Percentiles rank a stretch among this genome's conserved stretches.
These are phyloP conservation scores for Fusarium sp. DNA, from an alignment of 2,329 filamentous ascomycete genomes.

Conservation along the genomic window DNA sequence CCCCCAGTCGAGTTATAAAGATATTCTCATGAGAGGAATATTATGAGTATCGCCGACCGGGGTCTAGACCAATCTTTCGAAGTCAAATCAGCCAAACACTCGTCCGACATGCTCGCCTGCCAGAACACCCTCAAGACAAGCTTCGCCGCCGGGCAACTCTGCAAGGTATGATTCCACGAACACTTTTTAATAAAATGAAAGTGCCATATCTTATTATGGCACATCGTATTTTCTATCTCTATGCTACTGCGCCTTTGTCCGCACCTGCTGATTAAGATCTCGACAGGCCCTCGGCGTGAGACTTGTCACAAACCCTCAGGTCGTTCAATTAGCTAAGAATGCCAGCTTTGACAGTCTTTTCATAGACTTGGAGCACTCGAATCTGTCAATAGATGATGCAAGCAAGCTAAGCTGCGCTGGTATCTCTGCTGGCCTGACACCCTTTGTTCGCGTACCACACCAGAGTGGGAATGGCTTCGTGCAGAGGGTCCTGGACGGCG, in stretches of 20 bases:
- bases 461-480: conserved; percentile 55
- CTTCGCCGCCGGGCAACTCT: conserved; percentile 18
- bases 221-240: background rate
- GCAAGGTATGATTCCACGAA: conserved; percentile 23
- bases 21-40: background rate
- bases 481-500: conserved; percentile 52
- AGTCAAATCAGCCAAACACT: background rate
- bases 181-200: too few species aligned
- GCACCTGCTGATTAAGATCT: background rate
- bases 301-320: conserved; percentile 45
- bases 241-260: too few species aligned
- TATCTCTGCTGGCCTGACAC: conserved; percentile 48
- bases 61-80: background rate
- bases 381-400: conserved; percentile 50
- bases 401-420: conserved; percentile 50
- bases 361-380: conserved; percentile 58
- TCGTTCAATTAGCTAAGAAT: conserved; percentile 53
- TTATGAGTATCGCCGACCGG: background rate
- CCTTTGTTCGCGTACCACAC: conserved; percentile 53
- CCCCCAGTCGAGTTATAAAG: too few species aligned
- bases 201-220: too few species aligned
- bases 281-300: conserved; percentile 48
- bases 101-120: conserved; percentile 1
- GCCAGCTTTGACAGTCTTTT: conserved; percentile 56
- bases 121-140: conserved; percentile 16